Conservation (phyloP, 2,329 filamentous ascomycete genomes). For the Penicillium sp. region DNA sequence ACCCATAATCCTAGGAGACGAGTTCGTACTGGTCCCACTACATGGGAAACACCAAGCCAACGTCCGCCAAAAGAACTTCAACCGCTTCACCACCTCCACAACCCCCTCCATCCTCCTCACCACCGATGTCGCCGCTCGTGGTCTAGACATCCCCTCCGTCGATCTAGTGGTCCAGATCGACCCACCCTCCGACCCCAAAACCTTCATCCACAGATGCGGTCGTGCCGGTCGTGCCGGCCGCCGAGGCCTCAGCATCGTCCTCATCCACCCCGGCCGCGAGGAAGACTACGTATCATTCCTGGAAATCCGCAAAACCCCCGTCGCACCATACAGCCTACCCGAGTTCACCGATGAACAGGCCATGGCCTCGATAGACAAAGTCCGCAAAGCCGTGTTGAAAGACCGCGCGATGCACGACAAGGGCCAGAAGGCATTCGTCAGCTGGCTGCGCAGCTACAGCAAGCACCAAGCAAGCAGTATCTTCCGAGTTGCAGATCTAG, state of each 20-base stretch:
- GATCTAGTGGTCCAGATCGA: constrained; percentile 90
- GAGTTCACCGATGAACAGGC: constrained; percentile 62
- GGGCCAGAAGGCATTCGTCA: constrained; percentile 86
- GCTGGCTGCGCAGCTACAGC: constrained; percentile 86
- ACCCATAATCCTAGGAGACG: constrained; percentile 65
- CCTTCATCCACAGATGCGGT: constrained; percentile 66
- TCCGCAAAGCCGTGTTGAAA: constrained; percentile 56
- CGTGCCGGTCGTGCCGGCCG: constrained; percentile 63
- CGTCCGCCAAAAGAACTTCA: constrained; percentile 84
- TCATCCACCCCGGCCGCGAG: constrained; percentile 80
- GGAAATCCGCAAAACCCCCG: constrained; percentile 81
- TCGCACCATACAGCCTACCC: constrained; percentile 60
- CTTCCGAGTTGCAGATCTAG: constrained; percentile 75
- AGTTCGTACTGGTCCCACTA: constrained; percentile 72
- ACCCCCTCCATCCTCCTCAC: constrained; percentile 80
- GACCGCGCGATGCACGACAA: constrained; percentile 78
- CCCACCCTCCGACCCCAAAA: constrained; percentile 82
- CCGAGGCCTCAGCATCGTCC: constrained; percentile 77
- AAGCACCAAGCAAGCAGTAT: constrained; percentile 91
- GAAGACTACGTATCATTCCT: constrained; percentile 89
- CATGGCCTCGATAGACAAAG: constrained; percentile 53
- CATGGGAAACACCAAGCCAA: constrained; percentile 91
- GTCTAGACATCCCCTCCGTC: constrained; percentile 86
- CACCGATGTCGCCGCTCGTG: constrained; percentile 86
- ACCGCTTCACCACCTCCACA: constrained; percentile 71